Percentiles rank a stretch among this genome's conserved stretches.
phyloP scores from a whole-genome alignment of 2,329 filamentous ascomycete genomes.

The Aspergillus brunneoviolaceus region DNA sequence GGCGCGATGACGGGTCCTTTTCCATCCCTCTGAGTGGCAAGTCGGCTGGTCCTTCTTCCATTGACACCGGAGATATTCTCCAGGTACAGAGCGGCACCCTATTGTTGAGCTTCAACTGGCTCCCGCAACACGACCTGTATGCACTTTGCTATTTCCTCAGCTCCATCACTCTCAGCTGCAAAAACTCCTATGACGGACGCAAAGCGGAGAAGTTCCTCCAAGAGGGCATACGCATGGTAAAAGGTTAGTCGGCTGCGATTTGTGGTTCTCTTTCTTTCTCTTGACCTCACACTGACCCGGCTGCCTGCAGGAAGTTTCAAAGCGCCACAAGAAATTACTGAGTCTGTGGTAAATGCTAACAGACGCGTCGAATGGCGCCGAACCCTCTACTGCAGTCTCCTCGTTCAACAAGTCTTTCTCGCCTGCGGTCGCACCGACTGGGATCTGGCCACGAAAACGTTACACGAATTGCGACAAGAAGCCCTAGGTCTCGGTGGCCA shows the following conservation, averaged over 20 bases:
- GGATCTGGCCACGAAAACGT: constrained; percentile 59
- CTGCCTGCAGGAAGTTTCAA: constrained; percentile 34
- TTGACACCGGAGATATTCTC: constrained; percentile 44
- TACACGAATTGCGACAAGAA: constrained; percentile 55
- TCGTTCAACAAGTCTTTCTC: constrained; percentile 69
- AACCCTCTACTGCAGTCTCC: constrained; percentile 66
- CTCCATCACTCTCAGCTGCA: constrained; percentile 55
- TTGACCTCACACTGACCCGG: constrained; percentile 20
- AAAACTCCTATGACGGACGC: constrained; percentile 54
- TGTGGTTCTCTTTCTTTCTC: constrained; percentile 14
- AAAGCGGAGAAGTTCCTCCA: constrained; percentile 58
- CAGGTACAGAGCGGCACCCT: constrained; percentile 44
- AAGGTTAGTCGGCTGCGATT: constrained; percentile 33
- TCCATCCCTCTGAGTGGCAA: constrained; percentile 47
- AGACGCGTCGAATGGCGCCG: constrained; percentile 63
- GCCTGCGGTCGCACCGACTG: constrained; percentile 71
- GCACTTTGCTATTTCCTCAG: constrained; percentile 60
- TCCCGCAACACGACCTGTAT: constrained; percentile 60
- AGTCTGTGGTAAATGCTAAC: constrained; percentile 59
- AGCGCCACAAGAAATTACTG: constrained; percentile 43
- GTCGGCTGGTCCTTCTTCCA: constrained; percentile 38
- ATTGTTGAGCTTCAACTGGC: constrained; percentile 58
- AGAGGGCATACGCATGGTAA: constrained; percentile 56
- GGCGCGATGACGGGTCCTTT: constrained; percentile 50
- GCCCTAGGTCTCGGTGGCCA: constrained; percentile 45